Conservation (phyloP, 1,139 yeast genomes). For the Candida sojae region DNA sequence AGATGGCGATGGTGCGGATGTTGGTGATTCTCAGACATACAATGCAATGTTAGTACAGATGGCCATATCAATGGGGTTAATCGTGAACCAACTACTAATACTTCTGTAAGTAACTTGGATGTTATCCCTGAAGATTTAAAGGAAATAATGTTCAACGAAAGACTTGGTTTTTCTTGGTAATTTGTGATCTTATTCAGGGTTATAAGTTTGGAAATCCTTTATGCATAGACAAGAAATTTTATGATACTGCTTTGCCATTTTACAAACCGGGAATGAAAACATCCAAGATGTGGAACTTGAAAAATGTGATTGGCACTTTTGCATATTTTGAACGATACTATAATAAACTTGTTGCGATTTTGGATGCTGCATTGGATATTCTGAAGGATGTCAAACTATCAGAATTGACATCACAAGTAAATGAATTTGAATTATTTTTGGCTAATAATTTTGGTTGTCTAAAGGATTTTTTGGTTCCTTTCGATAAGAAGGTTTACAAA, state of each 20-base stretch:
- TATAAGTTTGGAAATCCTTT: slow-evolving; percentile 34
- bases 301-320: slow-evolving; percentile 25
- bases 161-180: slow-evolving; percentile 51
- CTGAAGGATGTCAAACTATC: slow-evolving; percentile 19
- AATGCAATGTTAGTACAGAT: slow-evolving; percentile 43
- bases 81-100: slow-evolving; percentile 34
- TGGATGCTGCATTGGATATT: slow-evolving; percentile 27
- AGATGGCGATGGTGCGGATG: slow-evolving; percentile 52
- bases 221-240: slow-evolving; percentile 20
- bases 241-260: slow-evolving; percentile 31
- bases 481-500: slow-evolving; percentile 20
- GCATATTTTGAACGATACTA: slow-evolving; percentile 26
- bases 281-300: slow-evolving; percentile 31
- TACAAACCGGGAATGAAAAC: slow-evolving; percentile 31
- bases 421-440: slow-evolving; percentile 31
- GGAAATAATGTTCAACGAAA: slow-evolving; percentile 47
- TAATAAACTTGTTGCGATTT: slow-evolving; percentile 20
- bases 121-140: slow-evolving; percentile 22
- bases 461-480: slow-evolving; percentile 26
- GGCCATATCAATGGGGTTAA: slow-evolving; percentile 46
- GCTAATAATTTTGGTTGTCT: slow-evolving; percentile 23
- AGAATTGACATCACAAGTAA: slow-evolving; percentile 22
- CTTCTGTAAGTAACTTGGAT: slow-evolving; percentile 10
- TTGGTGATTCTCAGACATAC: slow-evolving; percentile 42
- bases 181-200: slow-evolving; percentile 28